phyloP scores from a whole-genome alignment of 495 filamentous ascomycete genomes.

The Hyaloscypha bicolor region DNA sequence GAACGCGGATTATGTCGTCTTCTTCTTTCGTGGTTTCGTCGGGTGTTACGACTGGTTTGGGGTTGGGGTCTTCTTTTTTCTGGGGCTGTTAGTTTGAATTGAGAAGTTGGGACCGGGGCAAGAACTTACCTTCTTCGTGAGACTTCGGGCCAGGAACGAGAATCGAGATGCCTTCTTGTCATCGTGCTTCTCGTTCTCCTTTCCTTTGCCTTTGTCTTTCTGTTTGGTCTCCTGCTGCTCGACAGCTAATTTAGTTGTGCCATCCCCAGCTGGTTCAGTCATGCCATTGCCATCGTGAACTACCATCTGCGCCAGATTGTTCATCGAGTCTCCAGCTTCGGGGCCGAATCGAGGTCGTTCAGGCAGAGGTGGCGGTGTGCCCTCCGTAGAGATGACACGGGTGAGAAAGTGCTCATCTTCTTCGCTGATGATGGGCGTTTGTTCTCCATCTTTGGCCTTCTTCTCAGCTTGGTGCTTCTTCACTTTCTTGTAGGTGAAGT shows the following conservation, averaged over 20 bases:
- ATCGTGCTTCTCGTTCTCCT: slow-evolving; percentile 15
- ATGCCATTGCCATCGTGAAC: slow-evolving; percentile 20
- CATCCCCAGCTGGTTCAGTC: slow-evolving; percentile 8
- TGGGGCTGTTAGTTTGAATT: slow-evolving; percentile 1
- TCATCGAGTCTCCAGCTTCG: slow-evolving; percentile 27
- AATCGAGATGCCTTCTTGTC: slow-evolving; percentile 29
- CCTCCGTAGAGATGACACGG: slow-evolving; percentile 32
- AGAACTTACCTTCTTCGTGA: slow-evolving; percentile 28
- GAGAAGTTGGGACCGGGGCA: not conserved
- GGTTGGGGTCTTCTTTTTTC: slow-evolving; percentile 18
- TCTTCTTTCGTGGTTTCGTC: slow-evolving; percentile 59
- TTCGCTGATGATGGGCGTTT: slow-evolving; percentile 26
- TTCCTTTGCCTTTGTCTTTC: slow-evolving; percentile 23
- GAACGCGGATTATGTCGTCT: slow-evolving; percentile 72
- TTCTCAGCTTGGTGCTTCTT: slow-evolving; percentile 51
- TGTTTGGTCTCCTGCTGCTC: slow-evolving; percentile 9
- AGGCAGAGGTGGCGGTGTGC: slow-evolving; percentile 32
- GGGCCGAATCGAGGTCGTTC: slow-evolving; percentile 22
- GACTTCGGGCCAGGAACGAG: slow-evolving; percentile 24
- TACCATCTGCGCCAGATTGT: slow-evolving; percentile 26
- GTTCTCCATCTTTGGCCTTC: slow-evolving; percentile 32
- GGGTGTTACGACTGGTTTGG: slow-evolving; percentile 18
- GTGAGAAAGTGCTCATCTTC: slow-evolving; percentile 35
- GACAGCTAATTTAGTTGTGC: not conserved
- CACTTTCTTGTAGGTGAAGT: slow-evolving; percentile 51